Evolutionary conservation across 2,329 filamentous ascomycete genomes (phyloP), one percentile per base, ranked within the genome.

Genomic region (Xylaria multiplex): DNA sequence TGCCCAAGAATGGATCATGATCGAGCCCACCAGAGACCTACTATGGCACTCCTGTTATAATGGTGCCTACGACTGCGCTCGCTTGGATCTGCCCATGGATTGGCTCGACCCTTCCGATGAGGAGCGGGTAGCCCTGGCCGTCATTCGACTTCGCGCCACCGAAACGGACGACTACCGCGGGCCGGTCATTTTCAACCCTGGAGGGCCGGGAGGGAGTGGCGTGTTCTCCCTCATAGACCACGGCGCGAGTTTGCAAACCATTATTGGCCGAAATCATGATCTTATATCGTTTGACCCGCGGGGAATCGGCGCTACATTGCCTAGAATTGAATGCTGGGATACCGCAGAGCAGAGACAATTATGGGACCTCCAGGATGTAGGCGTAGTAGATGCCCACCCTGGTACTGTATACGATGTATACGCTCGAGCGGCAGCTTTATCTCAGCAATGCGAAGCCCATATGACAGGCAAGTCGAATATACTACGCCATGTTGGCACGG

Each of bases 281-380:
- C 77, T 86, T 1, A 79, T 86, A 62, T 80, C 81, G 48, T 86
- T 83, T 59, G 84, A 86, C 57, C 83, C 84, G 1, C 79, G 84
- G 24, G 84, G 84, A 22, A 79, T 87, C 27, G 84, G 84, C 3
- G 78, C 81, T 7, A 84, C 85, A 2, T 79, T 82, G 1, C 84
- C 85, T 3, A 75, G 83, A 22, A 76, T 85, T 14, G 83, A 86
- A 56, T 87, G 85, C 71, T 87, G 84, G 82, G 76, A 76, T 6
- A 79, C 77, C 0, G 71, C 75, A 1, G 80, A 82, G 71, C 79
- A 81, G 67, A 72, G 79, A 11, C 76, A 77, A 32, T 70, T 82
- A 2, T 86, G 81, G 83, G 75, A 74, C 27, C 74, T 81, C 16
- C 79, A 81, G 71, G 82, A 79, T 27, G 76, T 81, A 0, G 82